phyloP scores from a whole-genome alignment of 768 basidiomycete genomes.

The Pleurotus salmoneostramineus region DNA sequence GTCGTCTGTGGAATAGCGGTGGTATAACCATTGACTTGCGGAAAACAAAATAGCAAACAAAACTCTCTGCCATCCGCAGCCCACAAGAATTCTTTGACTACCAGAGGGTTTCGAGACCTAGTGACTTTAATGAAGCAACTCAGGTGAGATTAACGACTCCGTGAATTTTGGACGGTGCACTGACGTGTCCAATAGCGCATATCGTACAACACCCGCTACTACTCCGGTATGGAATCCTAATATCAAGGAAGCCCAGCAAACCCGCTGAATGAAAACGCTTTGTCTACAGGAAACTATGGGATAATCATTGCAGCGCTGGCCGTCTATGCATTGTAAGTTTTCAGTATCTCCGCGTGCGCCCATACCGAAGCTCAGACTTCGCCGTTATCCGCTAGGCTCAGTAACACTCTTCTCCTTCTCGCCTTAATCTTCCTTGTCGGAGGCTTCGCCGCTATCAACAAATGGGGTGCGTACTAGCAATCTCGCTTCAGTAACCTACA shows the following conservation, averaged over 20 bases:
- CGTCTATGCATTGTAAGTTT: conserved; percentile 77
- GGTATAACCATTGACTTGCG: neutral
- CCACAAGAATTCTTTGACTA: conserved; percentile 80
- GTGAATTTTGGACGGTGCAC: neutral
- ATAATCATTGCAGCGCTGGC: conserved; percentile 72
- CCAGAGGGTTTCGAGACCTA: conserved; percentile 80
- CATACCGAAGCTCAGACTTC: neutral
- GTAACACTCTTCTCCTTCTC: conserved; percentile 77
- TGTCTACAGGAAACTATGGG: conserved; percentile 75
- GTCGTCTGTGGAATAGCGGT: neutral
- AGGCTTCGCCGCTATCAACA: conserved; percentile 87
- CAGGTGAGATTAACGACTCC: conserved; percentile 40
- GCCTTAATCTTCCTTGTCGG: conserved; percentile 87
- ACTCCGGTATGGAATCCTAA: conserved; percentile 50
- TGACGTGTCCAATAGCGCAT: conserved; percentile 55
- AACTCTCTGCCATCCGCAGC: conserved; percentile 69
- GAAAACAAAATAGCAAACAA: conserved; percentile 81
- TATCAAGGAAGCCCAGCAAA: neutral
- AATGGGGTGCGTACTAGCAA: conserved; percentile 59
- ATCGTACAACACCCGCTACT: conserved; percentile 92
- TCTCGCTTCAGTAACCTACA: too few relatives aligned
- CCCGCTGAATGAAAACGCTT: neutral
- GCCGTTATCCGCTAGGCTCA: conserved; percentile 48
- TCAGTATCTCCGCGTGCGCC: neutral
- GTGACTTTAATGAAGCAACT: conserved; percentile 75